Evolutionary conservation across 495 filamentous ascomycete species (phyloP).

Genomic region (Hypoxylon fuscum): DNA sequence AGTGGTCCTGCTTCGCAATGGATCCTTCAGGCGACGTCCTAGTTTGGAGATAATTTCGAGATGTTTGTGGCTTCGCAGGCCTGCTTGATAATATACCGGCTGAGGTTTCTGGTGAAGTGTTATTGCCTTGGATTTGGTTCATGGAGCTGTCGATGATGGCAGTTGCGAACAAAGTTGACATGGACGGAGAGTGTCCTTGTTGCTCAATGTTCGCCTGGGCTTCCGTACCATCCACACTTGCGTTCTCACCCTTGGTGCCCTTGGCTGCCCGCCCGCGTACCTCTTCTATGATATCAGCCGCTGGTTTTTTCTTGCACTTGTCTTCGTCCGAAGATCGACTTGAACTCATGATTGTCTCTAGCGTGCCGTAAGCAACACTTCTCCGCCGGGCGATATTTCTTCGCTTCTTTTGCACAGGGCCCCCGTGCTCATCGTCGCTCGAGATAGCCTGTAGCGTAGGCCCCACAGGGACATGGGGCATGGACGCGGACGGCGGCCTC

Average conservation of each 20-base stretch:
- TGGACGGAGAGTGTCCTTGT: constrained; percentile 43
- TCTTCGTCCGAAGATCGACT: constrained; percentile 66
- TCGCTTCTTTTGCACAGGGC: constrained; percentile 32
- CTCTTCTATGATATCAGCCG: constrained; percentile 58
- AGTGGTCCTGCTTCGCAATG: constrained; percentile 1
- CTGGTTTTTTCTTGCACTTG: constrained; percentile 58
- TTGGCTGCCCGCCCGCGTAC: constrained; percentile 55
- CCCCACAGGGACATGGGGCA: constrained; percentile 38
- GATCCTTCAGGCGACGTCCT: constrained; percentile 16
- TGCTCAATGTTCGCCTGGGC: constrained; percentile 34
- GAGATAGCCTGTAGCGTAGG: constrained; percentile 60
- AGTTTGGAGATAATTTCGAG: constrained; percentile 27
- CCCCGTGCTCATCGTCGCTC: constrained; percentile 56
- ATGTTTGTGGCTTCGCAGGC: constrained; percentile 20
- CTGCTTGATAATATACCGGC: constrained; percentile 4
- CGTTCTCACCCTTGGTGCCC: constrained; percentile 40
- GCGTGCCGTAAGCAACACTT: constrained; percentile 60
- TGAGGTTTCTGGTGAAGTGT: background rate
- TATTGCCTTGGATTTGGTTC: constrained; percentile 14
- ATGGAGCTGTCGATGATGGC: constrained; percentile 55
- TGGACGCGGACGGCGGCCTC: constrained; percentile 21
- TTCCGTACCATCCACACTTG: constrained; percentile 26
- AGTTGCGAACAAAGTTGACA: constrained; percentile 55
- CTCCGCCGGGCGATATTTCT: constrained; percentile 49
- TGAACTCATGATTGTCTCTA: constrained; percentile 66